Conservation (phyloP, 352 stramenopile genomes). For the Globisporangium takayamanum region DNA sequence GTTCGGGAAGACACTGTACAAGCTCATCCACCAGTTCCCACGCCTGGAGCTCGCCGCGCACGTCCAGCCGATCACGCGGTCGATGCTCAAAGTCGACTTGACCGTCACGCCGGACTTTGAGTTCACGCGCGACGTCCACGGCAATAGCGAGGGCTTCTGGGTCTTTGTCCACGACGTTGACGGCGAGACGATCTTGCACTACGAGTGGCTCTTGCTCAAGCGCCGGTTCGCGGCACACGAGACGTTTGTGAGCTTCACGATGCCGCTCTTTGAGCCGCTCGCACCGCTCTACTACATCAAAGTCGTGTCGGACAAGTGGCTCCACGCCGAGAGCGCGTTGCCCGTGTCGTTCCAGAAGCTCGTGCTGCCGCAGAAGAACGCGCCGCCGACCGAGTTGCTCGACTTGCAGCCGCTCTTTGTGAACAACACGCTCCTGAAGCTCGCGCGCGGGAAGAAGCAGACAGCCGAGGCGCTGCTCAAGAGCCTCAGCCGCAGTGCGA, state of each 20-base stretch:
- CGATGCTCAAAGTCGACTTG: constrained; percentile 95
- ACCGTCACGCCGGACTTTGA: constrained; percentile 96
- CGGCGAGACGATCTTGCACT: constrained; percentile 96
- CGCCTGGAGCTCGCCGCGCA: constrained; percentile 94
- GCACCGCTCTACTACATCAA: constrained; percentile 98
- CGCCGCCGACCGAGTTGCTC: constrained; percentile 95
- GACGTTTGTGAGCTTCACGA: constrained; percentile 91
- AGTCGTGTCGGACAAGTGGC: constrained; percentile 97
- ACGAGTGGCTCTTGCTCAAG: constrained; percentile 96
- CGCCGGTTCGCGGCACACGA: constrained; percentile 74
- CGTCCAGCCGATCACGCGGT: constrained; percentile 98
- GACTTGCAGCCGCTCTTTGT: constrained; percentile 96
- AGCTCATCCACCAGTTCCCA: constrained; percentile 98
- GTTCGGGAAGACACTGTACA: constrained; percentile 97
- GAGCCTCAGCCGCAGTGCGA: constrained; percentile 22
- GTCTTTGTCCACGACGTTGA: constrained; percentile 99
- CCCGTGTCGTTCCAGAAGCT: constrained; percentile 98
- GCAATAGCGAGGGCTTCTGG: constrained; percentile 95
- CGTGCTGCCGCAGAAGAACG: constrained; percentile 98
- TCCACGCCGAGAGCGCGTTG: constrained; percentile 94
- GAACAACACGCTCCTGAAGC: constrained; percentile 76
- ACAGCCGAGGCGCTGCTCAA: constrained; percentile 47
- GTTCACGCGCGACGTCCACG: constrained; percentile 95
- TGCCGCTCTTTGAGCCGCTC: constrained; percentile 97
- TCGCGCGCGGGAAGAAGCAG: constrained; percentile 55